Evolutionary conservation across 2,329 filamentous ascomycete species (phyloP), one percentile per base, ranked within the genome.

Genomic region (Hymenoscyphus salicellus): DNA sequence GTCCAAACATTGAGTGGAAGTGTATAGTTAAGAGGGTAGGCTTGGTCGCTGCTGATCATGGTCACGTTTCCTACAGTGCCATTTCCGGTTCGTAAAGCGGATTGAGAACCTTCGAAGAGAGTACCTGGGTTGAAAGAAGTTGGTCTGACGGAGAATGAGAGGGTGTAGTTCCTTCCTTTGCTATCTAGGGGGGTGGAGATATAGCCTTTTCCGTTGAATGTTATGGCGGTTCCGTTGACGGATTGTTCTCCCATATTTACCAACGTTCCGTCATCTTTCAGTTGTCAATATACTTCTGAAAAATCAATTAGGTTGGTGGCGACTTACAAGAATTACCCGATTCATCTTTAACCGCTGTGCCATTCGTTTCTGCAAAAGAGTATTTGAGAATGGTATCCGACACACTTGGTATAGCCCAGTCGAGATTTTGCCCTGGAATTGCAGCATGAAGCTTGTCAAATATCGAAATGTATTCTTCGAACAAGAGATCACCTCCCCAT

Each of bases 161-260:
- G 77, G 0, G 81, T 84, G 72, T 87, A 87, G 69, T 86, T 78
- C 64, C 83, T 78, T 2, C 85, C 85, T 71, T 87, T 87, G 38
- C 81, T 83, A 0, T 73, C 73, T 8, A 84, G 71, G 0, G 82
- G 82, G 0, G 83, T 85, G 1, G 65, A 73, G 1, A 85, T 63
- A 2, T 74, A 73, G 69, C 83, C 46, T 14, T 52, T 26, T 52
- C 46, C 46, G 20, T 26, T 26, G 46, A 52, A 52, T 2, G 20
- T 52, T 3, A 52, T 52, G 46, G 46, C 46, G 46, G 46, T 52
- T 4, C 14, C 46, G 11, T 52, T 52, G 20, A 52, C 14, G 20
- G 46, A 20, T 23, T 26, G 20, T 10, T 10, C 3, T 26, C 46
- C 46, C 23, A 28, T 23, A 8, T 52, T 14, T 52, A 23, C 20